Percentiles rank a stretch among this genome's conserved stretches.
Conservation (phyloP, 768 basidiomycete species). For the Pleurotus sapidus region DNA sequence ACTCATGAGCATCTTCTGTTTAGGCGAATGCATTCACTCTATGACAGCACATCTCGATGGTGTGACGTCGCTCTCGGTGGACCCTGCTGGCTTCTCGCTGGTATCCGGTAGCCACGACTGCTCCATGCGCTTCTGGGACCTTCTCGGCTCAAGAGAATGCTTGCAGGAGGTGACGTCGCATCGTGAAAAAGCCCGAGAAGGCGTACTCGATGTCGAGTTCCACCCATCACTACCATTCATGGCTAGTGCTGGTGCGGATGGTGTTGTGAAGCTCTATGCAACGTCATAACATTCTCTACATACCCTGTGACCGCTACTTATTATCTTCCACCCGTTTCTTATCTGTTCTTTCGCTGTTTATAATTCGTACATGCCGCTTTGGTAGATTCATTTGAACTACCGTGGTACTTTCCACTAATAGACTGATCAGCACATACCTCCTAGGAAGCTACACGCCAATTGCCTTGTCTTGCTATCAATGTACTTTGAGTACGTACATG, state of each 20-base stretch:
- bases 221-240: conserved; percentile 82
- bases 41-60: conserved; percentile 91
- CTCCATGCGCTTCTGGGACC: conserved; percentile 92
- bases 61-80: conserved; percentile 88
- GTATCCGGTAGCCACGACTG: conserved; percentile 93
- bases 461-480: background rate
- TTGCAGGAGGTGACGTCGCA: conserved; percentile 89
- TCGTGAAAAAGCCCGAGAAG: conserved; percentile 86
- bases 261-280: conserved; percentile 88
- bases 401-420: conserved; percentile 5
- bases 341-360: conserved; percentile 6
- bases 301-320: conserved; percentile 3
- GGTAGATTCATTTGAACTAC: conserved; percentile 6
- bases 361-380: background rate
- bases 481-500: background rate
- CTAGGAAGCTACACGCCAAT: background rate
- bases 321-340: conserved; percentile 6
- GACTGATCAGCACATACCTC: conserved; percentile 3
- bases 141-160: conserved; percentile 76
- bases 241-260: conserved; percentile 95
- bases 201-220: conserved; percentile 85
- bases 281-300: conserved; percentile 55
- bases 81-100: conserved; percentile 82
- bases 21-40: conserved; percentile 85
- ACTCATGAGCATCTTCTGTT: conserved; percentile 6